phyloP scores from a whole-genome alignment of 1,139 yeast species.

The Yamadazyma trypodendri region DNA sequence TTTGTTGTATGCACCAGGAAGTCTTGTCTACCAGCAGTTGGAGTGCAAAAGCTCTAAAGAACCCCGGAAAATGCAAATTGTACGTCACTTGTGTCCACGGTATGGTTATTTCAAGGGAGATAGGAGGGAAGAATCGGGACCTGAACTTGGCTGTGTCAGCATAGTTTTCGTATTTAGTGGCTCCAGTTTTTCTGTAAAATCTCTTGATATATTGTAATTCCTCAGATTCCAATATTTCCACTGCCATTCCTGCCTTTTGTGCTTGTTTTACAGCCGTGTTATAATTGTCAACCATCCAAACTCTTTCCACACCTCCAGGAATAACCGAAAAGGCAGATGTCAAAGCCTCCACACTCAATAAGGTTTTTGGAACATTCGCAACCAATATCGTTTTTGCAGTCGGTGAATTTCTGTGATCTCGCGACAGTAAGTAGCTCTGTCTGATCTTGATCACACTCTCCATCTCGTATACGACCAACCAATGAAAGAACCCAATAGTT shows the following conservation, averaged over 20 bases:
- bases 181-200: slow-evolving; percentile 12
- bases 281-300: slow-evolving; percentile 54
- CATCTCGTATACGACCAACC: slow-evolving; percentile 50
- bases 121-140: slow-evolving; percentile 36
- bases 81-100: slow-evolving; percentile 3
- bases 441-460: slow-evolving; percentile 45
- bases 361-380: slow-evolving; percentile 45
- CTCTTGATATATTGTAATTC: slow-evolving; percentile 20
- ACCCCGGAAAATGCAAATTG: slow-evolving; percentile 25
- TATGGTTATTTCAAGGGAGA: slow-evolving; percentile 15
- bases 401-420: slow-evolving; percentile 23
- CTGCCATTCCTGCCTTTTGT: slow-evolving; percentile 28
- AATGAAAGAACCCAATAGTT: slow-evolving; percentile 54
- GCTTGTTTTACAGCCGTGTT: slow-evolving; percentile 30
- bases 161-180: slow-evolving; percentile 6
- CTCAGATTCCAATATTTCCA: slow-evolving; percentile 40
- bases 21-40: slow-evolving; percentile 21
- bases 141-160: slow-evolving; percentile 5
- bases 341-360: slow-evolving; percentile 26
- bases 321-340: slow-evolving; percentile 28
- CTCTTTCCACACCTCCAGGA: slow-evolving; percentile 46
- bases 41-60: slow-evolving; percentile 23
- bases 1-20: slow-evolving; percentile 28
- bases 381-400: slow-evolving; percentile 45
- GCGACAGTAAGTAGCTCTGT: slow-evolving; percentile 33